Percentiles rank a stretch among this genome's conserved stretches.
Conservation (phyloP, 805 yeast species). For the Candida vartiovaarae region DNA sequence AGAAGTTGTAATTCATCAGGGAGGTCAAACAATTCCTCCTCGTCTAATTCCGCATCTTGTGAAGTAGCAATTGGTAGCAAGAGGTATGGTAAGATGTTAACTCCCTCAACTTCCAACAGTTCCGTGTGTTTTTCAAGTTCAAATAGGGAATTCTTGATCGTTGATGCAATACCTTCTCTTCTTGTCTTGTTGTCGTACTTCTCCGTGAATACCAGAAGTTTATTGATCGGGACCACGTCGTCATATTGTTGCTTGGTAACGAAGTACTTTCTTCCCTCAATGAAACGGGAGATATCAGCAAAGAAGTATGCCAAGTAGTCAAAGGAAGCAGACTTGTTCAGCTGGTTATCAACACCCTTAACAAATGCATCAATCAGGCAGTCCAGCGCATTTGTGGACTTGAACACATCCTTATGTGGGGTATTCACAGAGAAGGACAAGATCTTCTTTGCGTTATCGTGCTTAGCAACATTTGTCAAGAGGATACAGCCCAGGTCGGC, state of each 20-base stretch:
- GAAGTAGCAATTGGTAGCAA: constrained; percentile 78
- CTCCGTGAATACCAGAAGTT: constrained; percentile 76
- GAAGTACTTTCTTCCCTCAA: constrained; percentile 69
- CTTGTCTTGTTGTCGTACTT: constrained; percentile 70
- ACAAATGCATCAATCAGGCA: constrained; percentile 86
- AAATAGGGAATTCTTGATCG: constrained; percentile 84
- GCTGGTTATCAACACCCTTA: constrained; percentile 65
- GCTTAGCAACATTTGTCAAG: constrained; percentile 79
- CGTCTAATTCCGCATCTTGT: constrained; percentile 58
- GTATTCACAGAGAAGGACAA: constrained; percentile 31
- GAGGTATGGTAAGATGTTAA: constrained; percentile 75
- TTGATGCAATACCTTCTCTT: constrained; percentile 88
- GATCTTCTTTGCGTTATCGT: constrained; percentile 50
- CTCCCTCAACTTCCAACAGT: constrained; percentile 50
- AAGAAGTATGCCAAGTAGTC: constrained; percentile 85
- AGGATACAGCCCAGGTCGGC: constrained; percentile 82
- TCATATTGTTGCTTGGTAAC: constrained; percentile 68
- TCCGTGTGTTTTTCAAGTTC: constrained; percentile 62
- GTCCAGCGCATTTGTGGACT: constrained; percentile 56
- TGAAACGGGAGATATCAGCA: constrained; percentile 80
- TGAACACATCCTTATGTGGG: constrained; percentile 35
- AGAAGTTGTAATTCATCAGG: constrained; percentile 85
- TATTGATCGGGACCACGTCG: constrained; percentile 70
- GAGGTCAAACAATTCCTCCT: constrained; percentile 78
- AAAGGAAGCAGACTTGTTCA: constrained; percentile 66